Evolutionary conservation across 192 early-diverging fungal genomes (phyloP), one percentile per base, ranked within the genome.

Genomic region (Rhizophagus sp.): DNA sequence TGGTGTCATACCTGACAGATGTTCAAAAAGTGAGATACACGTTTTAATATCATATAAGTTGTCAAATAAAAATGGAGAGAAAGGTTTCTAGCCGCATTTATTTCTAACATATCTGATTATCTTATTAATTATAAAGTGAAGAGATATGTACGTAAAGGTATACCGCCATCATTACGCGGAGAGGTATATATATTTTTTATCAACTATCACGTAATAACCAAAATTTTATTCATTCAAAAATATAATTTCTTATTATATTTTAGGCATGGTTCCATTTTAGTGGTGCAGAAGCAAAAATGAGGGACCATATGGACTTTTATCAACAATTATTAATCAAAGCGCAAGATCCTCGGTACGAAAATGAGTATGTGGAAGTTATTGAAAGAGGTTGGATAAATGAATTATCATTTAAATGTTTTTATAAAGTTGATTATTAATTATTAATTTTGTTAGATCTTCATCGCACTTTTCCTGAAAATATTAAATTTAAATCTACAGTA

Each of bases 381-480:
- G 93, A 94, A 70, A 82, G 91, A 82, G 91, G 91, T 90, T 82
- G 22, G 79, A 7, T 44, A 49, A 17, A 62, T 11, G 13, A 25
- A 36, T 62, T 39, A 33, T 82, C 12, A 22, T 24, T 41, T 84
- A 10, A 30, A n/a, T 3, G 9, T 36, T 73, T 25, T 34, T 3
- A 57, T 41, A 30, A 34, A 52, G 19, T 11, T 22, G 11, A 33
- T 15, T 30, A 57, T 10, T 36, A 19, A 39, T 30, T 3, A 34
- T 73, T 72, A 9, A 27, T 34, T 24, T 44, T 13, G 27, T n/a
- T 75, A 93, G 94, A 94, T 84, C 81, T 95, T 39, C 90, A 94
- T 78, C 87, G 93, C 17, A 93, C 93, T 0, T 95, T 94, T 74
- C 93, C 93, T 3, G 91, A 95, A 78, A 96, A 96, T 74, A 86